Evolutionary conservation across 345 rosid genomes (phyloP).

Genomic region (Corchorus capsularis): DNA sequence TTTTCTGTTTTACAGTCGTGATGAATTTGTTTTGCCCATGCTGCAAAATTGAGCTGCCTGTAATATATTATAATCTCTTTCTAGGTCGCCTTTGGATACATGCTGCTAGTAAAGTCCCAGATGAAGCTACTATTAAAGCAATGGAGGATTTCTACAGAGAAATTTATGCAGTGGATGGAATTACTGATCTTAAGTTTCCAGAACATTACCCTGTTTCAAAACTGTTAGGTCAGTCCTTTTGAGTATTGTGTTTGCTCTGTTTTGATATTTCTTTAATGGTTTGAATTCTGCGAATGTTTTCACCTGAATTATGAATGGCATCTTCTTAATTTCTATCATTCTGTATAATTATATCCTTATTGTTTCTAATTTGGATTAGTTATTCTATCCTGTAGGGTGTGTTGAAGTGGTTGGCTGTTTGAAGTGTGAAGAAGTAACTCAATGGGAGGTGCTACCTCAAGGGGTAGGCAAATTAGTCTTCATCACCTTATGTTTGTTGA

Average conservation of each 20-base stretch:
- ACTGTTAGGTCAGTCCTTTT: conserved; percentile 50
- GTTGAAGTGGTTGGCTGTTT: conserved; percentile 69
- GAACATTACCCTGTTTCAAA: conserved; percentile 81
- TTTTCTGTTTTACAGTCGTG: not conserved
- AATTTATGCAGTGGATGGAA: conserved; percentile 69
- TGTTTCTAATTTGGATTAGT: conserved; percentile 12
- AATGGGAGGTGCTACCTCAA: conserved; percentile 59
- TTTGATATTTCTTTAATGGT: not conserved
- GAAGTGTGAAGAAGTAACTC: conserved; percentile 51
- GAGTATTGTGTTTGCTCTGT: not conserved
- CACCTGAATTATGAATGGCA: not conserved
- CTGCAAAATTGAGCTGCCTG: not conserved
- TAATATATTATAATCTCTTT: not conserved
- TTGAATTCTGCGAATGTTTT: not conserved
- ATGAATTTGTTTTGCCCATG: not conserved
- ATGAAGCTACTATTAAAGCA: conserved; percentile 83
- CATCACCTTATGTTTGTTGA: not conserved
- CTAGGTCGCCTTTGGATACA: conserved; percentile 97
- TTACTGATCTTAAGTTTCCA: conserved; percentile 66
- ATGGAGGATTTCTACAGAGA: conserved; percentile 88
- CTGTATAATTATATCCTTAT: not conserved
- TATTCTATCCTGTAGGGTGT: conserved; percentile 40
- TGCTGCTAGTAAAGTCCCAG: conserved; percentile 88
- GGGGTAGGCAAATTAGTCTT: conserved; percentile 42
- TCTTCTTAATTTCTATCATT: not conserved